These are phyloP conservation scores for Talaromyces atroroseus DNA, from an alignment of 2,329 filamentous ascomycete species.

Conservation along the genomic window DNA sequence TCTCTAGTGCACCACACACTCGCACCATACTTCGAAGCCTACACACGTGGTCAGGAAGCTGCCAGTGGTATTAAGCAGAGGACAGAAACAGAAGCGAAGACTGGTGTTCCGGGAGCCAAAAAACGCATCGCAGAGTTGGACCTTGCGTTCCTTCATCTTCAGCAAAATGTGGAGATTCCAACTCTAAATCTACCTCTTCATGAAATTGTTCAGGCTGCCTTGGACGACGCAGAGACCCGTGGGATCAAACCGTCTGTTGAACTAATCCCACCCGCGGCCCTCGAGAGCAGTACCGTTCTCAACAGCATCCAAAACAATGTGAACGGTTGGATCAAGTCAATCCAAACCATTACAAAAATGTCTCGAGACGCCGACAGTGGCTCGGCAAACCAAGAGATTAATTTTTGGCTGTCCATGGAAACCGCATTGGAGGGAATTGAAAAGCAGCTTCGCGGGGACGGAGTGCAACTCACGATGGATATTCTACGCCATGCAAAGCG, in stretches of 20 bases:
- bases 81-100: slow-evolving; percentile 83
- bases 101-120: slow-evolving; percentile 93
- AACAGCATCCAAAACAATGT: slow-evolving; percentile 91
- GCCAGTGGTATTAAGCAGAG: slow-evolving; percentile 62
- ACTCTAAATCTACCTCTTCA: slow-evolving; percentile 84
- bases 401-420: slow-evolving; percentile 98
- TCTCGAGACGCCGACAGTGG: slow-evolving; percentile 71
- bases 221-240: slow-evolving; percentile 68
- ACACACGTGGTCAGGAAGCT: slow-evolving; percentile 74
- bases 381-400: slow-evolving; percentile 94
- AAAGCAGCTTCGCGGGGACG: slow-evolving; percentile 77
- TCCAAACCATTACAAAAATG: slow-evolving; percentile 92
- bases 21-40: slow-evolving; percentile 95
- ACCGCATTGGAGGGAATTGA: slow-evolving; percentile 88
- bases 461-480: slow-evolving; percentile 84
- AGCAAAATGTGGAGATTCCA: slow-evolving; percentile 97
- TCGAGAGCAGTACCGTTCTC: slow-evolving; percentile 84
- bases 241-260: slow-evolving; percentile 69
- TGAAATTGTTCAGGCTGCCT: slow-evolving; percentile 75
- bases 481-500: slow-evolving; percentile 96
- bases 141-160: slow-evolving; percentile 80
- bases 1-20: slow-evolving; percentile 86
- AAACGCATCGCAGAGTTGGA: slow-evolving; percentile 95
- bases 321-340: slow-evolving; percentile 98
- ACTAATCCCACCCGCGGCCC: slow-evolving; percentile 65